phyloP scores from a whole-genome alignment of 345 rosid genomes.

The Gossypium mustelinum region DNA sequence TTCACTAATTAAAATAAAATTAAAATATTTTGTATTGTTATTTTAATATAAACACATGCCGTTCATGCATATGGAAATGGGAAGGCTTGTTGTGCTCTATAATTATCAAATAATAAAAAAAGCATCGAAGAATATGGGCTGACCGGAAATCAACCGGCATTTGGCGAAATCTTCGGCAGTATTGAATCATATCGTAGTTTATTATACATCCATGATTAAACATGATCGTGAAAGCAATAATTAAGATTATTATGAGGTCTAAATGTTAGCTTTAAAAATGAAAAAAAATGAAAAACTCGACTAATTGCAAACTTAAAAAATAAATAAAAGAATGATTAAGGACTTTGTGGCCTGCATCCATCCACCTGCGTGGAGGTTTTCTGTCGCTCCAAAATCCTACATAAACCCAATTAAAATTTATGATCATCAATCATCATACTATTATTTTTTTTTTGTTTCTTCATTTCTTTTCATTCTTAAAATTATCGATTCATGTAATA shows the following conservation, averaged over 20 bases:
- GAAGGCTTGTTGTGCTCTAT: not conserved
- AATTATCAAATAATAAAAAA: not conserved
- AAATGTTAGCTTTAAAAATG: not conserved
- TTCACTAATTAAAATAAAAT: not conserved
- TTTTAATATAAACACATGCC: not conserved
- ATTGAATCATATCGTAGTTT: not conserved
- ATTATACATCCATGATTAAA: not conserved
- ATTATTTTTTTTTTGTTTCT: too few species aligned
- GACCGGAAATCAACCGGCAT: not conserved
- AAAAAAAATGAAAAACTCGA: not conserved
- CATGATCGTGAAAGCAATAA: not conserved
- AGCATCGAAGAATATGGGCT: not conserved
- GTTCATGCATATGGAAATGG: not conserved
- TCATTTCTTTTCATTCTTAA: too few species aligned
- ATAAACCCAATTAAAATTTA: not conserved
- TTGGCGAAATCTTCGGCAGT: not conserved
- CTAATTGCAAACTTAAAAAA: not conserved
- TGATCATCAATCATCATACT: too few species aligned
- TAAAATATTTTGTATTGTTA: not conserved
- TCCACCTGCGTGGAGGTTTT: not conserved
- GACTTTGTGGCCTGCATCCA: not conserved
- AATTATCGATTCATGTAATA: too few species aligned
- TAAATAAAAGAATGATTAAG: not conserved
- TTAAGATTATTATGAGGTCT: not conserved
- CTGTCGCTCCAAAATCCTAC: not conserved